Conservation (phyloP, 441 rosid genomes). For the Metrosideros polymorpha region DNA sequence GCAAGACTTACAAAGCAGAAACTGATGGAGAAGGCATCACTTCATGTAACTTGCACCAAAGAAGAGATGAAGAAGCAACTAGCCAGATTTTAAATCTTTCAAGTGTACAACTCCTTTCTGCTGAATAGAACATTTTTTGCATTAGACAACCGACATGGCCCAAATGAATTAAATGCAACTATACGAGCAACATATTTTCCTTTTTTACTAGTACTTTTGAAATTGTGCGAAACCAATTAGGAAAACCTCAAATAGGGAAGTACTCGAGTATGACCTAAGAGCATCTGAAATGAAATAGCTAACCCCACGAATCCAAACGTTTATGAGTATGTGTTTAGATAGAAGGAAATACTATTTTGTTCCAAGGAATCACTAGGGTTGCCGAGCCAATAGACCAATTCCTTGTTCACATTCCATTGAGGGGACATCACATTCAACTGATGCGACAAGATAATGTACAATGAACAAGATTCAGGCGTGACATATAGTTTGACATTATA, state of each 20-base stretch:
- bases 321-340: background rate
- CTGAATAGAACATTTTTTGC: background rate
- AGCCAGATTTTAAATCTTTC: background rate
- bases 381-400: background rate
- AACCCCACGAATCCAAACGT: background rate
- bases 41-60: background rate
- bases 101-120: background rate
- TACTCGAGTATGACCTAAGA: background rate
- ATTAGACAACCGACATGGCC: background rate
- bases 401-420: background rate
- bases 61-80: background rate
- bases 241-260: background rate
- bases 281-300: background rate
- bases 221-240: background rate
- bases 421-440: background rate
- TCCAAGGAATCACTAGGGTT: background rate
- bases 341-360: background rate
- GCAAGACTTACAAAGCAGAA: conserved; percentile 16
- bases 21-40: conserved; percentile 14
- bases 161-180: background rate
- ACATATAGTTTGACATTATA: background rate
- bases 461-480: background rate
- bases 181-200: background rate
- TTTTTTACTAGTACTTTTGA: background rate
- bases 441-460: background rate